phyloP scores from a whole-genome alignment of 192 early-diverging fungal species.

The Umbelopsis sp. region DNA sequence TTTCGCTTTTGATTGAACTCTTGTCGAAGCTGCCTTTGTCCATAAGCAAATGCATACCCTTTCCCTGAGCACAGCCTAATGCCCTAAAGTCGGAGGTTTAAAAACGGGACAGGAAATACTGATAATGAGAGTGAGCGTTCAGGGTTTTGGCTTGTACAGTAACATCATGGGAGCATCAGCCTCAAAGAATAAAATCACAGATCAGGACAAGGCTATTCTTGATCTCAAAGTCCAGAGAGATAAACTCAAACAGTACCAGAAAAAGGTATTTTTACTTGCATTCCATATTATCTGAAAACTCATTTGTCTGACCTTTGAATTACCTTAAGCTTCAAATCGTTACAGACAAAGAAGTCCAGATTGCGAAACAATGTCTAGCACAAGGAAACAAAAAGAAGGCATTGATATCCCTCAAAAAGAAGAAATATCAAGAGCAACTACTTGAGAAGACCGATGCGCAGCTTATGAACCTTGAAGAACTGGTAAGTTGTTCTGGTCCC shows the following conservation, averaged over 20 bases:
- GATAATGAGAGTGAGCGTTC: no score
- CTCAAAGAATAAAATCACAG: constrained; percentile 70
- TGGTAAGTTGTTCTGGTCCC: constrained; percentile 51
- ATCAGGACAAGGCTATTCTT: constrained; percentile 91
- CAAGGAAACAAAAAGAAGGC: constrained; percentile 82
- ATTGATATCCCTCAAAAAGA: constrained; percentile 89
- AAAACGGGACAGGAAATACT: neutral
- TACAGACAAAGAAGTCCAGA: constrained; percentile 74
- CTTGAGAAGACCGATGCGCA: constrained; percentile 84
- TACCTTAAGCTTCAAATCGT: constrained; percentile 69
- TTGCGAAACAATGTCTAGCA: constrained; percentile 76
- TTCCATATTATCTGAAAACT: neutral
- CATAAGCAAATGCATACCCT: no score
- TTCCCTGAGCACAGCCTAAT: no score
- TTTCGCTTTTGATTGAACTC: no score
- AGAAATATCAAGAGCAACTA: constrained; percentile 93
- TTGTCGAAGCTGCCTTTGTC: no score
- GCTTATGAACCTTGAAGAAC: constrained; percentile 86
- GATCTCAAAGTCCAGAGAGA: constrained; percentile 97
- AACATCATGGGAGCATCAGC: constrained; percentile 48
- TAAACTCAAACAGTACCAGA: constrained; percentile 89
- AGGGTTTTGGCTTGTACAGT: neutral
- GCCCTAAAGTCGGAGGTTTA: neutral
- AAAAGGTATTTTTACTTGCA: constrained; percentile 59
- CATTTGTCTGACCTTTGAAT: neutral